Evolutionary conservation across 306 rosid genomes (phyloP), one percentile per base, ranked within the genome.

Genomic region (Vigna hirtella): DNA sequence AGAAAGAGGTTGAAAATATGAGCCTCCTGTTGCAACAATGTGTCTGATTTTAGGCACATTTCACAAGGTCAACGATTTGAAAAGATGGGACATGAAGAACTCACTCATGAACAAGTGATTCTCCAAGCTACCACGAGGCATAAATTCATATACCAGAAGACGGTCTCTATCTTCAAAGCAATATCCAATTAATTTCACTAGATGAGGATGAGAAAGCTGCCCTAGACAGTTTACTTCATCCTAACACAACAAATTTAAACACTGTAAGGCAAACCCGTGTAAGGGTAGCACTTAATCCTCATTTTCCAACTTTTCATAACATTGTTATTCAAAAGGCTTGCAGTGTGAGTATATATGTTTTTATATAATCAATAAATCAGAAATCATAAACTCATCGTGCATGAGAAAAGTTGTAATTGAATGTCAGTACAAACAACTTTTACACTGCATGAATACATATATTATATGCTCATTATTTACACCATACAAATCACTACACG

Each of bases 91-190:
- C 5, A 50, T 28, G 24, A 70, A 59, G 66, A 71, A 86, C 94
- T 88, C 85, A 90, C 94, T 85, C 66, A 83, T 75, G 78, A 90
- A 90, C 77, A 90, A 87, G 83, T 90, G 94, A 81, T 90, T 88
- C 79, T 90, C 94, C 85, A 90, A 86, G 90, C 90, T 85, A 69
- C 94, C 94, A 55, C 94, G 87, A 16, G 90, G 88, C 92, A 90
- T 90, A 57, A 88, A 85, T 73, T 90, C 94, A 53, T 77, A 86
- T 9, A 86, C 94, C 76, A 90, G 81, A 50, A 90, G 79, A 0
- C 85, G 86, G 63, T 88, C 87, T 69, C 85, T 90, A 55, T 88
- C 87, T 66, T 90, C 92, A 65, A 88, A 59, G 74, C 92, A 90
- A 73, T 88, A 90, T 7, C 94, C 94, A 68, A 86, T 82, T 82